Base-by-base conservation (phyloP, 2,329 filamentous ascomycete genomes). In the Sarocladium kiliense region DNA sequence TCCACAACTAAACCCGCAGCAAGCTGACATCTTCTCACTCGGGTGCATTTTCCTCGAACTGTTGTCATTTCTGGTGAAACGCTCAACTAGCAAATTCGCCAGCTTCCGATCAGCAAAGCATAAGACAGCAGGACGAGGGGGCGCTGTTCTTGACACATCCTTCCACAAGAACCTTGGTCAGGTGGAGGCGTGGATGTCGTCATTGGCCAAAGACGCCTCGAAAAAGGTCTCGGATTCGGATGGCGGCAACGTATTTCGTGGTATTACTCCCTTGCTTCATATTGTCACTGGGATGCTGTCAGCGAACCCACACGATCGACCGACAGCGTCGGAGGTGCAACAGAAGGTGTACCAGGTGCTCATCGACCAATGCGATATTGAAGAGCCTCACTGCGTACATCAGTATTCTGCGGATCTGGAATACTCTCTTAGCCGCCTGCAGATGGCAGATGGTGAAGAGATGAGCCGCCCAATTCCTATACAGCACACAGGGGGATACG, bases 11-110 rank as follows among this genome's bases (percentile, higher is more conserved):
- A 75, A 80, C 59, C 75, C 78, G 3, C 80, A 82, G 59, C 79
- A 81, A 58, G 82, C 85, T 44, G 88, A 91, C 65, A 74, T 91
- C 19, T 92, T 88, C 69, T 88, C 86, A 2, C 74, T 91, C 1
- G 88, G 83, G 10, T 88, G 87, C 66, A 77, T 91, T 53, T 87
- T 87, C 58, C 74, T 91, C 16, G 88, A 92, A 59, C 78, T 91
- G 27, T 65, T 91, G 19, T 84, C 84, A 21, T 84, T 88, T 63
- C 73, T 88, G 56, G 69, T 90, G 57, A 88, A 89, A 66, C 84
- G 85, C 60, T 82, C 84, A 54, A 77, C 81, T 1, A 78, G 81
- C 51, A 80, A 85, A 25, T 90, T 91, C 63, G 75, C 82, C 32
- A 77, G 82, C 23, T 84, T 89, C 65, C 84, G 88, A 5, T 78